phyloP scores from a whole-genome alignment of 768 basidiomycete genomes.

The Serendipita sp. region DNA sequence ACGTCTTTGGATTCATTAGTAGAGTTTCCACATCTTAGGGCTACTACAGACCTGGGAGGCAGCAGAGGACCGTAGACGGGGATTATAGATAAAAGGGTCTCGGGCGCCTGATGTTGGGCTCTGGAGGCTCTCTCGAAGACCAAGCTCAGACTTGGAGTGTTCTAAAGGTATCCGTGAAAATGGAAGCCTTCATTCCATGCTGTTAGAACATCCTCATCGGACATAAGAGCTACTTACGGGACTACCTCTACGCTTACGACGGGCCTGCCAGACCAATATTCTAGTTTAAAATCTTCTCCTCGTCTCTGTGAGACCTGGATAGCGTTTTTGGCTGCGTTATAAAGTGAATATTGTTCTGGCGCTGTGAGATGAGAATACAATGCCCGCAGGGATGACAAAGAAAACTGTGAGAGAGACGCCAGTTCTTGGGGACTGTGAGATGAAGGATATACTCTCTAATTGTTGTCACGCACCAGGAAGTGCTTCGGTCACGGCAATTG shows the following conservation, averaged over 20 bases:
- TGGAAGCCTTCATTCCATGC: slow-evolving; percentile 18
- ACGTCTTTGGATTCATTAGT: slow-evolving; percentile 25
- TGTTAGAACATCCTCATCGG: background rate
- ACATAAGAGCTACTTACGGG: slow-evolving; percentile 34
- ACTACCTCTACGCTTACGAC: slow-evolving; percentile 62
- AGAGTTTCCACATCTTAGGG: slow-evolving; percentile 4
- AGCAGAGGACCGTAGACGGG: slow-evolving; percentile 37
- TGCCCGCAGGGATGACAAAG: slow-evolving; percentile 69
- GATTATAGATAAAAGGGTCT: slow-evolving; percentile 88
- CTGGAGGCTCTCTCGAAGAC: slow-evolving; percentile 25
- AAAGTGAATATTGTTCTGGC: slow-evolving; percentile 66
- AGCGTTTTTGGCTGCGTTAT: slow-evolving; percentile 54
- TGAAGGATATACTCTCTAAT: background rate
- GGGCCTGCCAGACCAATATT: slow-evolving; percentile 71
- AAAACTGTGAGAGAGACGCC: slow-evolving; percentile 68
- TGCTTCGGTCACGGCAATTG: slow-evolving; percentile 78
- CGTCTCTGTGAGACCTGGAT: slow-evolving; percentile 58
- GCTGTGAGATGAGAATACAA: slow-evolving; percentile 52
- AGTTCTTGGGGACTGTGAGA: slow-evolving; percentile 39
- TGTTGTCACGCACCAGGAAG: slow-evolving; percentile 49
- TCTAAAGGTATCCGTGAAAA: slow-evolving; percentile 55
- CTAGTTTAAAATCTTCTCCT: slow-evolving; percentile 50
- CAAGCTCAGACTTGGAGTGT: slow-evolving; percentile 30
- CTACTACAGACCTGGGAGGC: slow-evolving; percentile 35
- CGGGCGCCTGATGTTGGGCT: slow-evolving; percentile 32